These are phyloP conservation scores for Uncinocarpus reesii DNA, from an alignment of 2,329 filamentous ascomycete genomes.

Conservation along the genomic window DNA sequence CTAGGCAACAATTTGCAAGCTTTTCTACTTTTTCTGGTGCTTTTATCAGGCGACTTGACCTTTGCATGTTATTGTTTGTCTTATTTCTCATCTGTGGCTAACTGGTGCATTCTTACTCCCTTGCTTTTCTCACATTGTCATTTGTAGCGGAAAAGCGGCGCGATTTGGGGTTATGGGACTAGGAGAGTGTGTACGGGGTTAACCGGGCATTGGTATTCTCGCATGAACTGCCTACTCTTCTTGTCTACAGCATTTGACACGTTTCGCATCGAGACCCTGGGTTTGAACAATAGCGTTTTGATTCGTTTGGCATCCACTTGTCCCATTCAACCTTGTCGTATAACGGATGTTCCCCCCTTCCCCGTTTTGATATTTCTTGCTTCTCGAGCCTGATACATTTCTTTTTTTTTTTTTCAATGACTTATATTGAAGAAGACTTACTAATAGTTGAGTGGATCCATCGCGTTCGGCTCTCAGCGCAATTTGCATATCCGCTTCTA, in stretches of 20 bases:
- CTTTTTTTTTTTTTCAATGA: neutral
- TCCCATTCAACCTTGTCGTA: neutral
- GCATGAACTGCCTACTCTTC: neutral
- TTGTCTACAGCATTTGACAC: neutral
- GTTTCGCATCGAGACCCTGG: neutral
- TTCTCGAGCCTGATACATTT: neutral
- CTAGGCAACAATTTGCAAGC: neutral
- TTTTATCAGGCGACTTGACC: neutral
- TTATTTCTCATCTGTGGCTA: neutral
- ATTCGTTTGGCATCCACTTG: too few relatives aligned
- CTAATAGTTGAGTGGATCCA: neutral
- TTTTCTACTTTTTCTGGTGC: neutral
- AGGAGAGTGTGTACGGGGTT: neutral
- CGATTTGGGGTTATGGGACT: neutral
- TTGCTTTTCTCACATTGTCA: conserved; percentile 2
- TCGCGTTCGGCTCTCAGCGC: neutral
- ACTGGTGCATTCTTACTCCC: neutral
- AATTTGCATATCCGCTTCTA: neutral
- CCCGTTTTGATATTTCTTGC: neutral
- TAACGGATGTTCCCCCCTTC: neutral
- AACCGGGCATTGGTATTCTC: neutral
- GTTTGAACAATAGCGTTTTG: too few relatives aligned
- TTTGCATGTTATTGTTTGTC: neutral
- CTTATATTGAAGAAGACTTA: neutral
- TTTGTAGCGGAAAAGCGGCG: neutral